Base-by-base conservation (phyloP, 805 yeast genomes). In the Cyberlindnera mississippiensis region DNA sequence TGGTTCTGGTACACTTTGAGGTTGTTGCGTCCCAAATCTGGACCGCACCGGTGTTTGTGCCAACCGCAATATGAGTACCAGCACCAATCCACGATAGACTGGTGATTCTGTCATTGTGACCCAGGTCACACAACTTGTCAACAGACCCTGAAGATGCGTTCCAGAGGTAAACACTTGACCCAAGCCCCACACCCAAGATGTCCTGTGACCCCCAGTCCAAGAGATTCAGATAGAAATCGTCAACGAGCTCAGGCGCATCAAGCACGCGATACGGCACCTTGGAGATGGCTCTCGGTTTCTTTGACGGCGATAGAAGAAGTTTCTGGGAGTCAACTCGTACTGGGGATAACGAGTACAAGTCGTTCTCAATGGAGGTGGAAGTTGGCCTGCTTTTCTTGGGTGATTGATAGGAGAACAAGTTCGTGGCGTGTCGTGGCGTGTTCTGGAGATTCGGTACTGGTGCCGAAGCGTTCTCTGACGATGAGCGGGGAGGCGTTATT, bases 141-240 rank as follows among this genome's bases (percentile, higher is more conserved):
- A 91, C 97, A 2, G 82, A 76, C 15, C 95, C 96, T 0, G 88
- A 78, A 9, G 80, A 69, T 1, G 95, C 95, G 59, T 89, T 89
- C 87, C 98, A 90, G 12, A 91, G 66, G 58, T 93, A 93, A 1
- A 90, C 96, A 35, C 85, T 75, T 37, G 86, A 80, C 0, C 93
- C 95, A 33, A 93, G 68, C 0, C 96, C 98, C 6, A 93, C 98
- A 2, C 91, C 96, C 31, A 93, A 66, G 27, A 85, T 67, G 61
- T 91, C 95, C 44, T 82, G 87, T 19, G 87, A 76, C 0, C 97
- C 96, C 99, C 99, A 91, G 60, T 93, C 98, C 1, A 93, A 85
- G 42, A 93, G 70, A 55, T 93, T 93, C 38, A 89, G 72, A 60
- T 91, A 91, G 58, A 90, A 44, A 28, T 91, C 98, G 60, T 93